phyloP scores from a whole-genome alignment of 768 basidiomycete species.

The Melanogaster broomeanus region DNA sequence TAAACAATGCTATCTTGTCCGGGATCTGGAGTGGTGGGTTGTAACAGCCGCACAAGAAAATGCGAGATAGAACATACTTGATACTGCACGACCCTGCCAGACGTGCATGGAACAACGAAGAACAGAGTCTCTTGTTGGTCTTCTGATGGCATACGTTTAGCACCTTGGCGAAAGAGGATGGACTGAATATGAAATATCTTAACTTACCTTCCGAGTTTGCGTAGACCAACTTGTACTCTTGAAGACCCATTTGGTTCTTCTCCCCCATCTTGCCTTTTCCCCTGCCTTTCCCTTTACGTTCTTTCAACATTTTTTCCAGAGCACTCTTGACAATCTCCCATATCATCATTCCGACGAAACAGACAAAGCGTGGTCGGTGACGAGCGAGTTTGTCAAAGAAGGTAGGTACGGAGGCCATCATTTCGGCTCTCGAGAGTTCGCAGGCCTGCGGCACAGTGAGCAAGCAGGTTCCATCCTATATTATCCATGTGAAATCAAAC shows the following conservation, averaged over 20 bases:
- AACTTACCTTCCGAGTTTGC: conserved; percentile 7
- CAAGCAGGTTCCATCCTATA: not conserved
- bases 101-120: conserved; percentile 77
- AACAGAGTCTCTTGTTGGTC: conserved; percentile 58
- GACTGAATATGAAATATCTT: not conserved
- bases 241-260: conserved; percentile 21
- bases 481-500: conserved; percentile 31
- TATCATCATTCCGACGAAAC: conserved; percentile 79
- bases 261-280: conserved; percentile 7
- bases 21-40: conserved; percentile 34
- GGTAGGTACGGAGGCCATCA: conserved; percentile 50
- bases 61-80: conserved; percentile 47
- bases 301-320: conserved; percentile 29
- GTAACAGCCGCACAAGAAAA: not conserved
- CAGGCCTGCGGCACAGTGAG: conserved; percentile 41
- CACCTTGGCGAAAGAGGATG: too few species aligned
- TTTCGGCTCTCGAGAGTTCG: conserved; percentile 56
- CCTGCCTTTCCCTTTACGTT: not conserved
- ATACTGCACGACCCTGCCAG: conserved; percentile 70
- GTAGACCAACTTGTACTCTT: conserved; percentile 23
- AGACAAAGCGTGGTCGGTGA: conserved; percentile 65
- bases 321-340: conserved; percentile 44
- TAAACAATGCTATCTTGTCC: conserved; percentile 47
- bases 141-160: not conserved
- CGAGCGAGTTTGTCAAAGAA: conserved; percentile 60